These are phyloP conservation scores for Coniochaeta ligniaria DNA, from an alignment of 2,329 filamentous ascomycete species.

Conservation along the genomic window DNA sequence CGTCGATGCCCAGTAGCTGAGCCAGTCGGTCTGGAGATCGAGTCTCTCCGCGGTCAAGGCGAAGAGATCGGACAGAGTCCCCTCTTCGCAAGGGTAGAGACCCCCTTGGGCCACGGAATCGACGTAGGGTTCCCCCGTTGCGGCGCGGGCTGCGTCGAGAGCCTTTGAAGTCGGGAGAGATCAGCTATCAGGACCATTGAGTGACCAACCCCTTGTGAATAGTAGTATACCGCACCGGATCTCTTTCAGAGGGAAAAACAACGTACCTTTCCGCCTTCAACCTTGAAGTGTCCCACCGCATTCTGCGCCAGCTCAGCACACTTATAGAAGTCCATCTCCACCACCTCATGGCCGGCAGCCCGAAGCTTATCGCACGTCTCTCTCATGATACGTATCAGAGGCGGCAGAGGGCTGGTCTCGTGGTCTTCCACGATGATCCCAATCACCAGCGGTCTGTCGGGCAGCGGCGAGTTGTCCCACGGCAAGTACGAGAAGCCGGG, in stretches of 20 bases:
- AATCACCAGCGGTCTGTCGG: background rate
- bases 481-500: background rate
- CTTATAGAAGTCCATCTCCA: constrained; percentile 1
- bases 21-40: constrained; percentile 1
- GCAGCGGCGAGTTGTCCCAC: background rate
- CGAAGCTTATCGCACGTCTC: background rate
- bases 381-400: background rate
- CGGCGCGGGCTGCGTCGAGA: too few species aligned
- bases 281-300: too few species aligned
- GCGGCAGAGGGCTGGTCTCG: background rate
- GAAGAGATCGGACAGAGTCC: background rate
- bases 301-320: background rate
- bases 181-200: too few species aligned
- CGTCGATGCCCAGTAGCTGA: background rate
- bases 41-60: background rate
- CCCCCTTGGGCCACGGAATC: background rate
- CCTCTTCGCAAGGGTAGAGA: constrained; percentile 1
- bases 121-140: background rate
- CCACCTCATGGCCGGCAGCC: constrained; percentile 1
- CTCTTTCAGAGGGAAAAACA: too few species aligned
- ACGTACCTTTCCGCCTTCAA: too few species aligned
- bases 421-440: background rate
- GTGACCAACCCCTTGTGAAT: too few species aligned
- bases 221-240: too few species aligned
- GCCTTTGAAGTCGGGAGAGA: too few species aligned